A percentile compares a stretch with the other conserved stretches of the same genome.
Conservation (phyloP, 2,329 filamentous ascomycete species). For the Curvularia verruculosa region DNA sequence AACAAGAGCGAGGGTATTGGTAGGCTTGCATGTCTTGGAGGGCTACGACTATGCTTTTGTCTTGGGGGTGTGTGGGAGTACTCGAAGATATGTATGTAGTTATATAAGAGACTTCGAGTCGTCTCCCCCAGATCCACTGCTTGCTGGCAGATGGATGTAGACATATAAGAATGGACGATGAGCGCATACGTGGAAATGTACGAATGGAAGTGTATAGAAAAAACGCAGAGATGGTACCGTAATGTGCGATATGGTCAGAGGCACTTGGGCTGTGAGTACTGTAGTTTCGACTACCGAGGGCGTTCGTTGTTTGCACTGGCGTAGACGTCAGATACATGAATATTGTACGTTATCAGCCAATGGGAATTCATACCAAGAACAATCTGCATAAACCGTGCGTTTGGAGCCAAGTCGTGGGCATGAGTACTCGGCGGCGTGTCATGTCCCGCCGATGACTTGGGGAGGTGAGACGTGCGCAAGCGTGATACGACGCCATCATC, state of each 20-base stretch:
- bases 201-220: neutral
- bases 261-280: neutral
- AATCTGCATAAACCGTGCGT: neutral
- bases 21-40: too few species aligned
- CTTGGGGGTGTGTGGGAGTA: too few species aligned
- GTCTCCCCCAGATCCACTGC: neutral
- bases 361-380: neutral
- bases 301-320: neutral
- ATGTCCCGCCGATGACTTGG: constrained; percentile 26
- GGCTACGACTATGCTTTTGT: too few species aligned
- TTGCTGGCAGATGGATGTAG: neutral
- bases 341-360: neutral
- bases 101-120: neutral
- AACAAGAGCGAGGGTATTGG: neutral
- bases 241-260: neutral
- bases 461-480: constrained; percentile 28
- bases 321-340: neutral
- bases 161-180: neutral
- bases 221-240: neutral
- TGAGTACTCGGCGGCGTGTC: constrained; percentile 15
- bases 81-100: neutral
- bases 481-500: constrained; percentile 29
- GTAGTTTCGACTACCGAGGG: neutral
- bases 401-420: constrained; percentile 7
- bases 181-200: neutral